Conservation (phyloP, 2,329 filamentous ascomycete genomes). For the Sporothrix humicola region DNA sequence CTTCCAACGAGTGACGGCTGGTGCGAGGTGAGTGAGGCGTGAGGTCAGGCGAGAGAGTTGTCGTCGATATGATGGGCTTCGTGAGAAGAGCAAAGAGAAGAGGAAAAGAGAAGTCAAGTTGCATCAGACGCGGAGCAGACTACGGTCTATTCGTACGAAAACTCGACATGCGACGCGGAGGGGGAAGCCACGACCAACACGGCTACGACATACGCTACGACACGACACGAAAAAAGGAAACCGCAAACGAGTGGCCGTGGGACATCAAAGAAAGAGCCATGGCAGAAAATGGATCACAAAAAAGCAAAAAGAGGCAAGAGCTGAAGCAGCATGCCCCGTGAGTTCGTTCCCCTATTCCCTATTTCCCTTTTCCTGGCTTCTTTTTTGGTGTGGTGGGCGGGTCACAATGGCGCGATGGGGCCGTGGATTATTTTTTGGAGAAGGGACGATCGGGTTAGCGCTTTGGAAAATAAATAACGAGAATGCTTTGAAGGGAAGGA, state of each 20-base stretch:
- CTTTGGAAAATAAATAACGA: background rate
- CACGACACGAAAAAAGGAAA: background rate
- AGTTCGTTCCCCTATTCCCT: conserved; percentile 8
- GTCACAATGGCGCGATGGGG: conserved; percentile 32
- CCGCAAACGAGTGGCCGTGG: background rate
- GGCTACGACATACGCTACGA: conserved; percentile 22
- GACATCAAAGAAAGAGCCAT: background rate
- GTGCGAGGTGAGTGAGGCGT: background rate
- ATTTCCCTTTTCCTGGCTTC: background rate
- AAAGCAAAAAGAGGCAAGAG: conserved; percentile 25
- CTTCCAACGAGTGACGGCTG: background rate
- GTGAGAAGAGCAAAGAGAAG: background rate
- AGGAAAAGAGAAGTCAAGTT: conserved; percentile 3
- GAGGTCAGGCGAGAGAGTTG: background rate
- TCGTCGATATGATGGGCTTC: conserved; percentile 11
- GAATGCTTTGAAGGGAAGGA: background rate
- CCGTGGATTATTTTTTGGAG: conserved; percentile 21
- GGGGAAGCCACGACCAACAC: conserved; percentile 13
- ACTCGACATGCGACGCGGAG: background rate
- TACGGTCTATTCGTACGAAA: conserved; percentile 26
- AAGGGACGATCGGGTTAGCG: conserved; percentile 34
- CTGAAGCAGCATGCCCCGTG: conserved; percentile 16
- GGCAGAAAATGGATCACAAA: no score
- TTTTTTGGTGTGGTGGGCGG: conserved; percentile 27
- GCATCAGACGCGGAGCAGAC: conserved; percentile 26